Conservation (phyloP, 257 asterid species). For the Petunia axillaris region DNA sequence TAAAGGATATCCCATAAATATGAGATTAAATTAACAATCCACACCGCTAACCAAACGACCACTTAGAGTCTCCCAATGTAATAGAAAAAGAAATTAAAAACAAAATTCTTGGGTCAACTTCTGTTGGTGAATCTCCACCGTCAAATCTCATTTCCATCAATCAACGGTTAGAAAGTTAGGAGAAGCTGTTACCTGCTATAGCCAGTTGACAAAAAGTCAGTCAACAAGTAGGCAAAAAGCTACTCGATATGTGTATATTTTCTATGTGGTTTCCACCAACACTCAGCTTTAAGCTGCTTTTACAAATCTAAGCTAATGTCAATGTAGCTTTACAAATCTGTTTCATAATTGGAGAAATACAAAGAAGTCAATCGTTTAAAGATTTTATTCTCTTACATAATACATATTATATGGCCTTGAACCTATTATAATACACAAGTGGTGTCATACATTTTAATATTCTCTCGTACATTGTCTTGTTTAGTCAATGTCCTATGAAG, state of each 20-base stretch:
- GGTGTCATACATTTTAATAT: neutral
- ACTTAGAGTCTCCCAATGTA: no score
- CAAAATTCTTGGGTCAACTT: neutral
- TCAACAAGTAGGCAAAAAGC: neutral
- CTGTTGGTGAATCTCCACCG: neutral
- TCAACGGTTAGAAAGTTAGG: neutral
- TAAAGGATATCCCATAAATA: no score
- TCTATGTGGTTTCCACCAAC: slow-evolving; percentile 1
- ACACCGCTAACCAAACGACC: no score
- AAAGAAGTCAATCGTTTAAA: slow-evolving; percentile 12
- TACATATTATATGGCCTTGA: neutral
- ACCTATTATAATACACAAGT: neutral
- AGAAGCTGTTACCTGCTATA: neutral
- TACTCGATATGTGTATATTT: no score
- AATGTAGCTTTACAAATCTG: neutral
- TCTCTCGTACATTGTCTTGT: neutral
- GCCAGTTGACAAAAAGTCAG: neutral
- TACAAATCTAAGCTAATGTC: slow-evolving; percentile 4
- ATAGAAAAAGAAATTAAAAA: no score
- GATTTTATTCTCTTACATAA: neutral
- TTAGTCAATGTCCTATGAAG: slow-evolving; percentile 8
- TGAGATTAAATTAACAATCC: no score
- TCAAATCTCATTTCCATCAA: neutral
- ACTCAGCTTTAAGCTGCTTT: neutral
- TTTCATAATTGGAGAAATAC: slow-evolving; percentile 6